Evolutionary conservation across 2,329 filamentous ascomycete species (phyloP).

Genomic region (Trichoderma sp.): DNA sequence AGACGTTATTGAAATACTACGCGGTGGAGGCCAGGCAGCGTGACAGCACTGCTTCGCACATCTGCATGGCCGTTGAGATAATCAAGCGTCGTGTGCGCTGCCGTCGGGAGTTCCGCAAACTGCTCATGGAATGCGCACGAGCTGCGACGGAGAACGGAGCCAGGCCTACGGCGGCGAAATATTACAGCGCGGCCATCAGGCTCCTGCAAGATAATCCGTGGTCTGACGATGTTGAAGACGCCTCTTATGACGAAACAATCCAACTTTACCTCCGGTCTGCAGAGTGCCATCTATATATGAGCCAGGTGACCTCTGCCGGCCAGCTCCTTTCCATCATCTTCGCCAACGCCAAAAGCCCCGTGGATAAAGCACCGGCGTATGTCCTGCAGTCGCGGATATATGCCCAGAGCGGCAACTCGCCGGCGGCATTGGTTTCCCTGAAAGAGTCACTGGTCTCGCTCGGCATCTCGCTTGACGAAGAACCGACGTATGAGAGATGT

Average conservation of each 20-base stretch:
- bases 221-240: slow-evolving; percentile 66
- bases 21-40: slow-evolving; percentile 57
- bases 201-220: slow-evolving; percentile 80
- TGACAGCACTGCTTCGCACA: slow-evolving; percentile 75
- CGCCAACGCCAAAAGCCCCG: slow-evolving; percentile 62
- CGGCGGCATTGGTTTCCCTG: slow-evolving; percentile 65
- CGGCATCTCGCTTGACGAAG: slow-evolving; percentile 61
- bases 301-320: slow-evolving; percentile 64
- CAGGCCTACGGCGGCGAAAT: slow-evolving; percentile 75
- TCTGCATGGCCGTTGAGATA: slow-evolving; percentile 72
- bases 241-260: slow-evolving; percentile 82
- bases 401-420: slow-evolving; percentile 68
- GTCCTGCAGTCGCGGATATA: slow-evolving; percentile 78
- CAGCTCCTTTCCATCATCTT: slow-evolving; percentile 69
- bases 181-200: slow-evolving; percentile 71
- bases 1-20: slow-evolving; percentile 73
- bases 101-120: slow-evolving; percentile 66
- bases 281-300: slow-evolving; percentile 79
- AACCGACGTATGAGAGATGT: slow-evolving; percentile 71
- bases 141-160: slow-evolving; percentile 79
- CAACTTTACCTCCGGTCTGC: slow-evolving; percentile 74
- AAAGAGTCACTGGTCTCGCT: slow-evolving; percentile 69
- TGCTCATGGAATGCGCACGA: slow-evolving; percentile 76
- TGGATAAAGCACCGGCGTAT: slow-evolving; percentile 81
- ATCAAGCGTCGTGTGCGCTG: slow-evolving; percentile 63